These are phyloP conservation scores for Sphagnurus paluster DNA, from an alignment of 1,284 basidiomycete genomes.

Conservation along the genomic window DNA sequence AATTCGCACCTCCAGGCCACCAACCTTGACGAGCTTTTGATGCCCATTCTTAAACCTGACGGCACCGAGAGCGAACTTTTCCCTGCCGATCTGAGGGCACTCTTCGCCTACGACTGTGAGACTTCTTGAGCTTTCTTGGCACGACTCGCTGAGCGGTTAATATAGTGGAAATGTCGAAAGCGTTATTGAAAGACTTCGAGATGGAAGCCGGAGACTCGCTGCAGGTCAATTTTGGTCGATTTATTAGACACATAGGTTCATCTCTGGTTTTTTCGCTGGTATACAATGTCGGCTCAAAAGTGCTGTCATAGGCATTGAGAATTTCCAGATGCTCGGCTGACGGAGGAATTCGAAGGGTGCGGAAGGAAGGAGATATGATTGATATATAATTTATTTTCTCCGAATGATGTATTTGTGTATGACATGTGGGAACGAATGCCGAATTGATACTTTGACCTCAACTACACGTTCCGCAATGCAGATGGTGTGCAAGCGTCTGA, in stretches of 20 bases:
- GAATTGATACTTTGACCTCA: conserved; percentile 11
- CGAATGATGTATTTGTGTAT: neutral
- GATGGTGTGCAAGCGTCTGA: conserved; percentile 13
- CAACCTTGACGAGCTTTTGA: conserved; percentile 44
- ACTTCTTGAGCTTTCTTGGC: conserved; percentile 6
- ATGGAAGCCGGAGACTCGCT: conserved; percentile 40
- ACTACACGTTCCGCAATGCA: neutral
- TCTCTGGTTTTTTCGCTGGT: neutral
- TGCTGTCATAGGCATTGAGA: conserved; percentile 7
- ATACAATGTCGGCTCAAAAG: neutral
- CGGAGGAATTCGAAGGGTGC: neutral
- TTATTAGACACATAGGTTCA: conserved; percentile 55
- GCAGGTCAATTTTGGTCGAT: conserved; percentile 49
- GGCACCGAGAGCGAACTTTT: conserved; percentile 47
- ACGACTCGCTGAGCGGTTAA: conserved; percentile 5
- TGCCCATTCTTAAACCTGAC: conserved; percentile 44
- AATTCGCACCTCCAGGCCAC: conserved; percentile 44
- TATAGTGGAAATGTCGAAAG: conserved; percentile 37
- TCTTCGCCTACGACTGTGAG: conserved; percentile 54
- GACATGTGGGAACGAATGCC: conserved; percentile 10
- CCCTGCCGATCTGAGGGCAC: conserved; percentile 47
- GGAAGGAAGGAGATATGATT: no score
- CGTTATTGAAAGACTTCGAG: conserved; percentile 47
- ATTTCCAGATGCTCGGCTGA: neutral
- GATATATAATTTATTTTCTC: neutral